phyloP scores from a whole-genome alignment of 371 early-diverging fungal species.

The Rhizopus arrhizus region DNA sequence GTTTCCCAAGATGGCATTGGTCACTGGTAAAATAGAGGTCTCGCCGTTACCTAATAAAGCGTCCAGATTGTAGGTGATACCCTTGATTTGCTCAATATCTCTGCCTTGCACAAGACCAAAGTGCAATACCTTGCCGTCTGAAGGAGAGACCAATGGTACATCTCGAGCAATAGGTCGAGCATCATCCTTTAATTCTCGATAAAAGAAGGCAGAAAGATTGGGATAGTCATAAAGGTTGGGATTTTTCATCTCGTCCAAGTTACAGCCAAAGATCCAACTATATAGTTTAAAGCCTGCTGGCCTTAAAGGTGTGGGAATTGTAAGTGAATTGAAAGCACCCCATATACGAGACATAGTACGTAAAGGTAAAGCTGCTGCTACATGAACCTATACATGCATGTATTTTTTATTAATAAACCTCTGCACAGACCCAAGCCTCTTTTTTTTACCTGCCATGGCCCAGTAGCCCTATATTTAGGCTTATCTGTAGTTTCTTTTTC shows the following conservation, averaged over 20 bases:
- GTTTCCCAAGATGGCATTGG: slow-evolving; percentile 47
- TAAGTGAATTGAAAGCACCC: slow-evolving; percentile 84
- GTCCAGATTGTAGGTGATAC: slow-evolving; percentile 84
- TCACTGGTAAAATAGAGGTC: slow-evolving; percentile 34
- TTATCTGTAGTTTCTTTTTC: slow-evolving; percentile 27
- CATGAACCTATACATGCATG: slow-evolving; percentile 64
- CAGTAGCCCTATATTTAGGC: slow-evolving; percentile 60
- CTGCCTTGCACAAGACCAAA: slow-evolving; percentile 82
- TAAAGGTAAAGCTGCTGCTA: slow-evolving; percentile 85
- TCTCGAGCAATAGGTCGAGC: slow-evolving; percentile 66
- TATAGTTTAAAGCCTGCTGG: slow-evolving; percentile 77
- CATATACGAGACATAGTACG: slow-evolving; percentile 87
- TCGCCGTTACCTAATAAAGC: slow-evolving; percentile 82
- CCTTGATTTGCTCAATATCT: slow-evolving; percentile 91
- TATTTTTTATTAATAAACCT: slow-evolving; percentile 1
- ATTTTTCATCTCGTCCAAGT: slow-evolving; percentile 90
- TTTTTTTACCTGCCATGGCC: slow-evolving; percentile 80
- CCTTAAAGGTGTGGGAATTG: slow-evolving; percentile 80
- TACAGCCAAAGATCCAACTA: slow-evolving; percentile 86
- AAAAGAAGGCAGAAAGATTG: slow-evolving; percentile 90
- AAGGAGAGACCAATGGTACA: slow-evolving; percentile 78
- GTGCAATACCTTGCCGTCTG: slow-evolving; percentile 89
- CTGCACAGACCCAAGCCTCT: neutral
- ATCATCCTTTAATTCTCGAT: slow-evolving; percentile 79
- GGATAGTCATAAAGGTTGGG: slow-evolving; percentile 77